These are phyloP conservation scores for Hygrocybe punicea DNA, from an alignment of 768 basidiomycete genomes.

Conservation along the genomic window DNA sequence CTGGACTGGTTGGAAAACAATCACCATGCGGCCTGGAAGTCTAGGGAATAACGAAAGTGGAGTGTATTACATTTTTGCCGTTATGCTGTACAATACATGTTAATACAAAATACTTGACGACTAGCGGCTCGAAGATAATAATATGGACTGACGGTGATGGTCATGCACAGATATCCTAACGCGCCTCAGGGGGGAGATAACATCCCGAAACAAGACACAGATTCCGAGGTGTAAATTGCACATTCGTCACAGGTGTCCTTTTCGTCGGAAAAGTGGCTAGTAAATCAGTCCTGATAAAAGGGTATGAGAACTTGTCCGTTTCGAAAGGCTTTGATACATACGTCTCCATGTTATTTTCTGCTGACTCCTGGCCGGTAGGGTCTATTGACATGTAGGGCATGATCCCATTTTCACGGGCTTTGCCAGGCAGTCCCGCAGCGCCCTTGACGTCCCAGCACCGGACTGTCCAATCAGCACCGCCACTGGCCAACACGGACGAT, in stretches of 20 bases:
- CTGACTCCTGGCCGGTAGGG: conserved; percentile 32
- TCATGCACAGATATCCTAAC: conserved; percentile 28
- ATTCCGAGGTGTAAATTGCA: conserved; percentile 94
- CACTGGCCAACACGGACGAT: conserved; percentile 85
- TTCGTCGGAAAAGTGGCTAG: conserved; percentile 93
- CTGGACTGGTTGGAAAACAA: no score
- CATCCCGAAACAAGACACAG: conserved; percentile 85
- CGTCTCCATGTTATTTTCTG: conserved; percentile 66
- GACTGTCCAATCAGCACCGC: conserved; percentile 92
- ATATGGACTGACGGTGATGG: background rate
- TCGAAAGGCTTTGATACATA: conserved; percentile 38
- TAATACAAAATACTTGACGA: background rate
- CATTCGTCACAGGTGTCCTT: conserved; percentile 86
- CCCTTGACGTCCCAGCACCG: conserved; percentile 96
- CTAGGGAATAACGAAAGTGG: background rate
- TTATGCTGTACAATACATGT: background rate
- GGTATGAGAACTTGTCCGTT: conserved; percentile 2
- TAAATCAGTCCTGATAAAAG: conserved; percentile 64
- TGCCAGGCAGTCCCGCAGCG: conserved; percentile 59
- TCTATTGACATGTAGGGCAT: conserved; percentile 17
- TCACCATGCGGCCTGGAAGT: no score
- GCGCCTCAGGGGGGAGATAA: conserved; percentile 58
- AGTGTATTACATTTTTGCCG: no score
- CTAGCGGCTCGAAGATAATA: background rate
- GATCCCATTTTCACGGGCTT: conserved; percentile 24